A percentile compares a stretch with the other conserved stretches of the same genome.
Evolutionary conservation across 73 alveolate species (phyloP).

Genomic region (Paraurostyla sp.): DNA sequence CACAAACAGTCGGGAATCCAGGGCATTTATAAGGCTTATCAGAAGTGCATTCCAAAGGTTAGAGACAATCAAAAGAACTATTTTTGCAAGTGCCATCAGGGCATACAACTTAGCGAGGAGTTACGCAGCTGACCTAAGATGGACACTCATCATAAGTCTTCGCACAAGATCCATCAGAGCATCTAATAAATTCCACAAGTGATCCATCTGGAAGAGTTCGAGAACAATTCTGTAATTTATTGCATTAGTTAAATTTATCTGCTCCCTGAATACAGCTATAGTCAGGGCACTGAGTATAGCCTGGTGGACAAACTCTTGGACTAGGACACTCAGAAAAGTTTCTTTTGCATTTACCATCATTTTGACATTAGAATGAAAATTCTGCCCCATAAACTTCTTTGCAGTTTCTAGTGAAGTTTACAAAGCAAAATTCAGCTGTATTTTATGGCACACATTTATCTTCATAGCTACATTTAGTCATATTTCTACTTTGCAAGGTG

Average conservation of each 20-base stretch:
- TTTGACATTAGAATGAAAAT: conserved; percentile 33
- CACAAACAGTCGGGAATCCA: conserved; percentile 36
- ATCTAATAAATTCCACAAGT: conserved; percentile 11
- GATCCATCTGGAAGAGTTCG: conserved; percentile 46
- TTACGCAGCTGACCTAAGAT: conserved; percentile 63
- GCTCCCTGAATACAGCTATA: conserved; percentile 30
- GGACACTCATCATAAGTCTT: conserved; percentile 71
- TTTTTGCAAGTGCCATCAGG: conserved; percentile 84
- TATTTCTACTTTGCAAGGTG: neutral
- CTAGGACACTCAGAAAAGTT: conserved; percentile 29
- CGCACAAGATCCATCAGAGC: conserved; percentile 86
- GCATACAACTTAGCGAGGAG: conserved; percentile 77
- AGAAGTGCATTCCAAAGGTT: conserved; percentile 54
- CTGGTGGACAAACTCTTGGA: conserved; percentile 64
- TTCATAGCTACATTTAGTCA: conserved; percentile 28
- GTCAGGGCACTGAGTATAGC: conserved; percentile 67
- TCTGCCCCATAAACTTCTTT: conserved; percentile 26
- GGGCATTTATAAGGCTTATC: conserved; percentile 56
- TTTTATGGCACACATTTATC: conserved; percentile 55
- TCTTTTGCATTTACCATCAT: conserved; percentile 60
- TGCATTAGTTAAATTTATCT: neutral
- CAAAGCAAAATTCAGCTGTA: conserved; percentile 41
- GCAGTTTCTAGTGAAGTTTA: conserved; percentile 35
- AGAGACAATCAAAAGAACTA: conserved; percentile 23
- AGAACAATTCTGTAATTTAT: neutral